Conservation (phyloP, 495 filamentous ascomycete genomes). For the Chlorociboria aeruginascens region DNA sequence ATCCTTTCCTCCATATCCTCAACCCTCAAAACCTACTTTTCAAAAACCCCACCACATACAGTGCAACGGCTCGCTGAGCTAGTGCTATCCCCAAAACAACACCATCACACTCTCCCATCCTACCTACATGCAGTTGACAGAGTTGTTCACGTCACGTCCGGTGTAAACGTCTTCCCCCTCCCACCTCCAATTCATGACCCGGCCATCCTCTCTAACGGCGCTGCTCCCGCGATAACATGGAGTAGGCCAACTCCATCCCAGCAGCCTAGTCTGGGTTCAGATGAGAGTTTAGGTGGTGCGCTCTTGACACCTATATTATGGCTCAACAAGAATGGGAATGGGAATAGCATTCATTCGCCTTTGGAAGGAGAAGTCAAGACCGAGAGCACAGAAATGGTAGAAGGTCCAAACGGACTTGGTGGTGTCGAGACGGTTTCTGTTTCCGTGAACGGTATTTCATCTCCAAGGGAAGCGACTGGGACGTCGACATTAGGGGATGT, state of each 20-base stretch:
- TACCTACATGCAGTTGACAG: constrained; percentile 88
- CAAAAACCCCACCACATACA: constrained; percentile 73
- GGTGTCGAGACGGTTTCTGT: constrained; percentile 62
- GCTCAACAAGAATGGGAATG: constrained; percentile 32
- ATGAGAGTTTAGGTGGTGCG: constrained; percentile 84
- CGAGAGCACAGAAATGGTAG: constrained; percentile 56
- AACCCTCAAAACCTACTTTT: constrained; percentile 57
- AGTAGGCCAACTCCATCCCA: constrained; percentile 21
- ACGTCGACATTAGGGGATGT: not conserved
- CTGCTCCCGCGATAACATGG: constrained; percentile 17
- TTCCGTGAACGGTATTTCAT: constrained; percentile 48
- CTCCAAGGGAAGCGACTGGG: constrained; percentile 22
- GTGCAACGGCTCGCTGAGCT: constrained; percentile 89
- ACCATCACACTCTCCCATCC: constrained; percentile 69
- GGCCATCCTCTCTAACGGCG: constrained; percentile 23
- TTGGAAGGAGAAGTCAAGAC: constrained; percentile 45
- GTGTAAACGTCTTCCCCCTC: constrained; percentile 69
- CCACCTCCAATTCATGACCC: constrained; percentile 45
- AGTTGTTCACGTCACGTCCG: constrained; percentile 82
- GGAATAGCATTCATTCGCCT: constrained; percentile 17
- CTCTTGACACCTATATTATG: constrained; percentile 90
- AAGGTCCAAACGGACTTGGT: constrained; percentile 58
- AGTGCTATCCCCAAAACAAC: constrained; percentile 58
- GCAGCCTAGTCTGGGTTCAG: constrained; percentile 44
- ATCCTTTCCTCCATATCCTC: constrained; percentile 54